Evolutionary conservation across 495 filamentous ascomycete species (phyloP).

Genomic region (Glutinoglossum americanum): DNA sequence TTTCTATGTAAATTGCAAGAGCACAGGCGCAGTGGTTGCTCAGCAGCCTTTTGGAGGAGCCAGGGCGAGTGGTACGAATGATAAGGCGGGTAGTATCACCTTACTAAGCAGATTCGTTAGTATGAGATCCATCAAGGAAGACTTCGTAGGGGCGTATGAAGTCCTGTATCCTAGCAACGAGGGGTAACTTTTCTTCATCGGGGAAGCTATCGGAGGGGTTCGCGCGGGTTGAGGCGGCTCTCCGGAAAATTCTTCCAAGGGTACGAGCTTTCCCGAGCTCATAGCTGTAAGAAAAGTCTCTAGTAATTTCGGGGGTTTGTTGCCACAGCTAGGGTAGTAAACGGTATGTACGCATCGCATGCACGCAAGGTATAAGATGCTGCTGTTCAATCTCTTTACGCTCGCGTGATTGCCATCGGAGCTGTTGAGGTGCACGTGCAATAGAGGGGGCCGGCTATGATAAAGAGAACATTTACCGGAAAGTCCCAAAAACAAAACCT

Average conservation of each 20-base stretch:
- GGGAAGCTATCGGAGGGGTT: no score
- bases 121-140: slow-evolving; percentile 74
- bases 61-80: slow-evolving; percentile 71
- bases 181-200: no score
- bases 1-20: slow-evolving; percentile 89
- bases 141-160: slow-evolving; percentile 44
- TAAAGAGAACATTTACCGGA: no score
- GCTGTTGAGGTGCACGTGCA: no score
- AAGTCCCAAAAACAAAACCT: no score
- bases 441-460: no score
- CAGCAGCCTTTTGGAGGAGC: slow-evolving; percentile 85
- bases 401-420: no score
- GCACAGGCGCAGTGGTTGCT: slow-evolving; percentile 75
- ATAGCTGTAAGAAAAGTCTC: no score
- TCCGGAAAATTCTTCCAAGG: no score
- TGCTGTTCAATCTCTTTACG: neutral
- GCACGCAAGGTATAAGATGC: no score
- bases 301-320: neutral
- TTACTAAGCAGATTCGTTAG: slow-evolving; percentile 63
- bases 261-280: no score
- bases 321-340: neutral
- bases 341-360: neutral
- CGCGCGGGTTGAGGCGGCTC: no score
- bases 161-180: slow-evolving; percentile 66
- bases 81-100: slow-evolving; percentile 69